These are phyloP conservation scores for Globisporangium orthogonon DNA, from an alignment of 352 stramenopile species.

Conservation along the genomic window DNA sequence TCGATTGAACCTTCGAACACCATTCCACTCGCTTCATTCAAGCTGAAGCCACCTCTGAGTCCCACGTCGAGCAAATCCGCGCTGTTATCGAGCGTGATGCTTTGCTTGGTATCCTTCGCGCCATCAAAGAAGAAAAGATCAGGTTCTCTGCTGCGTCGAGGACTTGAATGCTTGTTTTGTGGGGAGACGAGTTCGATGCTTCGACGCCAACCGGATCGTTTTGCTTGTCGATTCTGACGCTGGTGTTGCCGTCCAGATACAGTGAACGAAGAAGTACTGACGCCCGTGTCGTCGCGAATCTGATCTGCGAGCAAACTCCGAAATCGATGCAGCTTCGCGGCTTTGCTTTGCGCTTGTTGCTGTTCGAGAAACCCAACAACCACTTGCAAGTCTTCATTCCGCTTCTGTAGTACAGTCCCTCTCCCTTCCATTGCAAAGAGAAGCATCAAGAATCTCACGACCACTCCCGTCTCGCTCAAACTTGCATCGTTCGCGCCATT, in stretches of 20 bases:
- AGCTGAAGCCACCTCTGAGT: not conserved
- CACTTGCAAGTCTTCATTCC: constrained; percentile 45
- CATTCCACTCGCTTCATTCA: not conserved
- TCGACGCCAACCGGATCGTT: not conserved
- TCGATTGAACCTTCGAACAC: not conserved
- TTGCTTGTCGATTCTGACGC: not conserved
- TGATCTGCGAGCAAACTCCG: constrained; percentile 28
- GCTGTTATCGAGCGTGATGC: not conserved
- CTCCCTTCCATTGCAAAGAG: constrained; percentile 73
- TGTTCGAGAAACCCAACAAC: constrained; percentile 42
- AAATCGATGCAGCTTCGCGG: constrained; percentile 38
- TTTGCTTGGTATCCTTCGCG: not conserved
- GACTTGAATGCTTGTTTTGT: not conserved
- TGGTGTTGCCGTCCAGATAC: not conserved
- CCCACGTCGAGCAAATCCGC: not conserved
- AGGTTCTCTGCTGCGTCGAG: not conserved
- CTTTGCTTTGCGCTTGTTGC: constrained; percentile 29
- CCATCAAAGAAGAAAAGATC: not conserved
- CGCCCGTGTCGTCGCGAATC: constrained; percentile 7
- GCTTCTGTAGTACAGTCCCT: constrained; percentile 51
- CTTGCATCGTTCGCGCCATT: not conserved
- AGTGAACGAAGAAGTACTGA: too few relatives aligned
- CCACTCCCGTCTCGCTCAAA: constrained; percentile 19
- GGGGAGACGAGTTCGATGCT: not conserved
- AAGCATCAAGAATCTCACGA: constrained; percentile 70